Evolutionary conservation across 495 filamentous ascomycete species (phyloP).

Genomic region (Neurospora sp.): DNA sequence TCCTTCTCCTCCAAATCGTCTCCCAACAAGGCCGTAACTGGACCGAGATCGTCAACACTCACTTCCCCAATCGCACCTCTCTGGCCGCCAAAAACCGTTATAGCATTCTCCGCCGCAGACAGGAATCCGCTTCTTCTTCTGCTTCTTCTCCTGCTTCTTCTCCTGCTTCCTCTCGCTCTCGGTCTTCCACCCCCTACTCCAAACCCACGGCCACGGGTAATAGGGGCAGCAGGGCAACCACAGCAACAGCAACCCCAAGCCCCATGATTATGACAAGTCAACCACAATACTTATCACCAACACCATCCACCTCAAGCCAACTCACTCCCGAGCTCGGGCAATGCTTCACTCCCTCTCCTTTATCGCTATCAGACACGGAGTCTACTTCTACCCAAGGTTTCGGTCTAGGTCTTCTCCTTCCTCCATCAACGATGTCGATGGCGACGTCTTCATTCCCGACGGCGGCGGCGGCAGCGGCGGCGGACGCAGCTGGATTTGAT

Average conservation of each 20-base stretch:
- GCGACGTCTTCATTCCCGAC: not conserved
- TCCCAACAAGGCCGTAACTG: slow-evolving; percentile 23
- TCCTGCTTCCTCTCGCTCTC: not conserved
- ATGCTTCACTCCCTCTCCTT: not conserved
- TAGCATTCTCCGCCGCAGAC: slow-evolving; percentile 18
- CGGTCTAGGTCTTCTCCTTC: not conserved
- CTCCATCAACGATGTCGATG: not conserved
- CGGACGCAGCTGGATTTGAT: not conserved
- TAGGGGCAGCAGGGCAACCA: not conserved
- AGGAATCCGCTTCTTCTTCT: slow-evolving; percentile 1
- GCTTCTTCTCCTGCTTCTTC: not conserved
- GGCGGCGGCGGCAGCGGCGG: not conserved
- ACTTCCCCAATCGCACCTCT: slow-evolving; percentile 26
- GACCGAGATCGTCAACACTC: slow-evolving; percentile 23
- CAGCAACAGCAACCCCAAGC: not conserved
- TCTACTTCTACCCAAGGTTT: not conserved
- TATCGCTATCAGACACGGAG: not conserved
- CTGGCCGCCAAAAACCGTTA: slow-evolving; percentile 29
- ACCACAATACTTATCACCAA: not conserved
- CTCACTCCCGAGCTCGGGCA: not conserved
- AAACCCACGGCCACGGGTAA: not conserved
- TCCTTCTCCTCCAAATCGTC: slow-evolving; percentile 17
- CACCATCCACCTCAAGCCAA: not conserved
- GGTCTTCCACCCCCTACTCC: not conserved
- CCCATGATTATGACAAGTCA: not conserved